These are phyloP conservation scores for Didymella arachidicola DNA, from an alignment of 2,329 filamentous ascomycete genomes.

Conservation along the genomic window DNA sequence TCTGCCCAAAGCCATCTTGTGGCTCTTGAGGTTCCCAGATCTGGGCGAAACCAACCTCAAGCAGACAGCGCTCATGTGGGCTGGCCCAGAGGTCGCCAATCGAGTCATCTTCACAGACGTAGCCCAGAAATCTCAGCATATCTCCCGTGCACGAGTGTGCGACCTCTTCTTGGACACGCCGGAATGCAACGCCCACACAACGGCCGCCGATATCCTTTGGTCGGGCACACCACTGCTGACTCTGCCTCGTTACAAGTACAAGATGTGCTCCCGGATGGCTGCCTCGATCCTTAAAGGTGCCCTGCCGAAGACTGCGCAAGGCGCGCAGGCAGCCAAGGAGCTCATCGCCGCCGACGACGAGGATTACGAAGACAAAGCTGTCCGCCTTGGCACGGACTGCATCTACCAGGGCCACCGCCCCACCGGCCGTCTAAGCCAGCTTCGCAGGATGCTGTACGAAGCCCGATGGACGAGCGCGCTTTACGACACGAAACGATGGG, in stretches of 20 bases:
- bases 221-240: constrained; percentile 93
- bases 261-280: constrained; percentile 99
- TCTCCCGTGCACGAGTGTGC: constrained; percentile 87
- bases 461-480: constrained; percentile 85
- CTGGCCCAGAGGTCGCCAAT: constrained; percentile 80
- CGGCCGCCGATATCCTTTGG: constrained; percentile 95
- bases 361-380: constrained; percentile 76
- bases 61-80: constrained; percentile 82
- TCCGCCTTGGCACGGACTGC: constrained; percentile 45
- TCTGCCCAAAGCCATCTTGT: constrained; percentile 87
- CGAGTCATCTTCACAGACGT: constrained; percentile 96
- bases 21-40: constrained; percentile 96
- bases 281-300: constrained; percentile 93
- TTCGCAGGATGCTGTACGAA: constrained; percentile 83
- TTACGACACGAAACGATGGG: constrained; percentile 93
- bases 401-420: constrained; percentile 44
- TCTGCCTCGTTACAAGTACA: constrained; percentile 89
- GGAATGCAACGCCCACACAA: constrained; percentile 98
- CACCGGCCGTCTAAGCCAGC: constrained; percentile 74
- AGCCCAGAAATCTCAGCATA: constrained; percentile 92
- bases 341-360: constrained; percentile 80
- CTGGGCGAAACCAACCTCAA: constrained; percentile 86
- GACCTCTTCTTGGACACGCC: constrained; percentile 97
- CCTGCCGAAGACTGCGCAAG: constrained; percentile 74
- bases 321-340: constrained; percentile 72